Evolutionary conservation across 1,139 yeast species (phyloP), one percentile per base, ranked within the genome.

Genomic region (Komagataea norvegica): DNA sequence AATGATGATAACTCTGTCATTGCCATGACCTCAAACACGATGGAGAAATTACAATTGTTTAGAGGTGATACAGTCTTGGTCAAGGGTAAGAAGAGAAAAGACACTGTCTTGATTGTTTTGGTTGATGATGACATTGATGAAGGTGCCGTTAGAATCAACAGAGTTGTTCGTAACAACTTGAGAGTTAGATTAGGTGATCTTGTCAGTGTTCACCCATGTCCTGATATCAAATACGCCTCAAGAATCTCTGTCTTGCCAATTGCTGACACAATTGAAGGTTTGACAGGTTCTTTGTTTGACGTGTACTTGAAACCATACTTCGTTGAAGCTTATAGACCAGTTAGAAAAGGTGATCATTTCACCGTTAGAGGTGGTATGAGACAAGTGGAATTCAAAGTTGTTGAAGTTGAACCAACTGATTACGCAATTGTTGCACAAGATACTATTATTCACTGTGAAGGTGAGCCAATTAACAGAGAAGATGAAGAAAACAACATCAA

Each of bases 311-410:
- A 91, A 69, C 99, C 99, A 34, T 91, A 91, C 69, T 91, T 93
- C 61, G 96, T 91, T 40, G 99, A 91, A 67, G 97, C 98, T 41
- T 91, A 91, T 68, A 80, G 99, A 65, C 99, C 99, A 2, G 96
- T 93, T 34, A 81, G 97, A 65, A 91, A 89, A 62, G 97, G 97
- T 49, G 99, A 91, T 60, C 83, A 86, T 54, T 91, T 91, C 67
- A 80, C 93, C 30, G 97, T 88, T 24, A 79, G 98, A 61, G 99
- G 98, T 57, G 96, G 97, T 62, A 82, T 91, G 99, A 80, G 99
- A 66, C 97, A 89, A 63, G 98, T 91, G 32, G 98, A 91, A 65
- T 91, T 91, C 69, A 93, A 91, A 67, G 96, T 93, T 42, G 96
- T 89, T 33, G 99, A 91, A 50, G 95, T 91, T 41, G 99, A 93